Evolutionary conservation across 2,329 filamentous ascomycete species (phyloP), one percentile per base, ranked within the genome.

Genomic region (Talaromyces sp.): DNA sequence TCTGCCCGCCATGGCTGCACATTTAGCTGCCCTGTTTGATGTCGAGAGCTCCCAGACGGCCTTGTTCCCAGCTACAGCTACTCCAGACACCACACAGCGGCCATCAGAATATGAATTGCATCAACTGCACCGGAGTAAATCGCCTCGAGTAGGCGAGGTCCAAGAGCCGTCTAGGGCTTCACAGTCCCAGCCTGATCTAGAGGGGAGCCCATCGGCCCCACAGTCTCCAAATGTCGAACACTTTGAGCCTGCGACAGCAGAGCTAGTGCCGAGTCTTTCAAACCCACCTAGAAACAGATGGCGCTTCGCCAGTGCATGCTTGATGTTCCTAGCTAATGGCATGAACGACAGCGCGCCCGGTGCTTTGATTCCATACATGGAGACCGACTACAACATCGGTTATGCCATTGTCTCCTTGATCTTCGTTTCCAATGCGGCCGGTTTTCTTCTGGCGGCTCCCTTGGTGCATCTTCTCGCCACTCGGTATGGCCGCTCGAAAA

Each of bases 331-430:
- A 64, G 82, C 83, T 2, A 87, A 88, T 68, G 92, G 90, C 0
- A 76, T 95, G 62, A 90, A 86, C 67, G 92, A 96, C 73, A 85
- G 87, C 50, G 87, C 89, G 0, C 86, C 90, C 1, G 91, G 91
- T 70, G 90, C 91, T 10, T 71, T 95, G 61, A 90, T 96, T 67
- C 91, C 91, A 0, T 92, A 92, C 70, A 89, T 96, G 74, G 89
- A 94, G 72, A 81, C 78, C 73, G 85, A 89, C 68, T 96, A 94
- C 70, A 67, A 81, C 62, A 91, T 95, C 61, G 88, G 88, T 50
- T 94, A 95, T 72, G 89, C 87, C 2, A 76, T 91, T 8, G 89
- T 95, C 2, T 94, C 91, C 1, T 79, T 94, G 42, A 90, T 96
- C 69, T 96, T 95, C 78, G 84, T 95, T 33, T 85, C 88, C 52